Base-by-base conservation (phyloP, 2,329 filamentous ascomycete genomes). In the Clonostachys rosea region DNA sequence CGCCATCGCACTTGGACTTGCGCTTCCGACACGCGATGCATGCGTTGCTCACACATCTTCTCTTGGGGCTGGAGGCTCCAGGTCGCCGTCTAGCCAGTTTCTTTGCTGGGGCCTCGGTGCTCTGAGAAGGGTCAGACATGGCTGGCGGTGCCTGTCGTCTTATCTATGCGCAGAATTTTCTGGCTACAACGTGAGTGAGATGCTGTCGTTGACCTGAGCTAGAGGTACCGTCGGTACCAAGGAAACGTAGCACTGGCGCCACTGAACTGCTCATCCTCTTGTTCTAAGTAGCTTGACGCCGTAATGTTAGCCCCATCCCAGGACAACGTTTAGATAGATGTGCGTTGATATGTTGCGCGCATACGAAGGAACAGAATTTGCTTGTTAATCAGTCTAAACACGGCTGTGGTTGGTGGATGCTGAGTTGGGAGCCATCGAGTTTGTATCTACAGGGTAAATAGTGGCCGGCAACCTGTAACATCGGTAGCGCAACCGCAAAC, bases 1-100 rank as follows among this genome's bases (percentile, higher is more conserved):
- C 91, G 50, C 92, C 92, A 66, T 97, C 92, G 66, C 92, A 97
- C 78, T 91, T 92, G 43, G 84, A 89, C 60, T 92, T 92, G 53
- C 88, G 76, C 62, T 83, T 83, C 17, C 88, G 79, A 62, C 88
- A 92, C 16, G 88, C 87, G 59, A 91, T 82, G 62, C 88, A 92
- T 10, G 88, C 88, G n/a, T 86, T 91, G 67, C 86, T 91, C 49
- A 92, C 86, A 64, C 88, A 91, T 56, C 87, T 78, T 52, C 88
- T 76, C 65, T 91, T 91, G 30, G 42, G 42, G 33, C 20, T 43
- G n/a, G 68, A 65, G 34, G 70, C 60, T 47, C 80, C 75, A 48
- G 65, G 66, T 36, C 69, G 68, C 50, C 75, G 71, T 54, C 76
- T 69, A 16, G 75, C 57, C 58, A 77, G 78, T 65, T 79, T 80